Conservation (phyloP, 768 basidiomycete species). For the Leccinellum albellum region DNA sequence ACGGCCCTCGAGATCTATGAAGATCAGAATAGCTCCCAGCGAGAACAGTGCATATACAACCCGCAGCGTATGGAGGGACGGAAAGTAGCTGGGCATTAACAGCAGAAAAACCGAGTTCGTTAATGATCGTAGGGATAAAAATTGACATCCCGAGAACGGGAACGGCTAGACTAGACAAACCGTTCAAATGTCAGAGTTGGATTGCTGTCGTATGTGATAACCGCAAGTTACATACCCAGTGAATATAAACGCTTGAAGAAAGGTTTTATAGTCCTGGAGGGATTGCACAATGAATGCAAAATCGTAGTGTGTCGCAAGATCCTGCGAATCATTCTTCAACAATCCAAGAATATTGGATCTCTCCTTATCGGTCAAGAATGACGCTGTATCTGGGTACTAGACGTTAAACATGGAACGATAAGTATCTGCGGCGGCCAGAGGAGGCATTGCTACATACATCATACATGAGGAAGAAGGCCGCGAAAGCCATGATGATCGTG, state of each 20-base stretch:
- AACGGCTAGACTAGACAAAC: conserved; percentile 34
- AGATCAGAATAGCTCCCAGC: conserved; percentile 43
- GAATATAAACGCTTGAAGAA: conserved; percentile 34
- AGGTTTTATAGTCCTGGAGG: conserved; percentile 43
- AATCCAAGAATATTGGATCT: conserved; percentile 31
- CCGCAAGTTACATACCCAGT: conserved; percentile 32
- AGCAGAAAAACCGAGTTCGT: conserved; percentile 47
- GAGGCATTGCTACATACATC: conserved; percentile 33
- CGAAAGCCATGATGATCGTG: conserved; percentile 22
- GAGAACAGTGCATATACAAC: conserved; percentile 41
- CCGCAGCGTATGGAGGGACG: conserved; percentile 47
- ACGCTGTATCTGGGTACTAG: conserved; percentile 57
- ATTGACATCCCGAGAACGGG: conserved; percentile 46
- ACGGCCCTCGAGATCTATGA: conserved; percentile 44
- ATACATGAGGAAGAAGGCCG: conserved; percentile 48
- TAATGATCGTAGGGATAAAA: conserved; percentile 48
- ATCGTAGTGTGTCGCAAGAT: conserved; percentile 44
- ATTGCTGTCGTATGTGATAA: not conserved
- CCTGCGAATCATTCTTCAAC: conserved; percentile 42
- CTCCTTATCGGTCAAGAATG: conserved; percentile 48
- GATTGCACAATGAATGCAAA: conserved; percentile 48
- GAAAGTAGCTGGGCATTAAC: conserved; percentile 48
- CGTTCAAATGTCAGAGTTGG: not conserved
- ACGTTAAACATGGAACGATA: not conserved
- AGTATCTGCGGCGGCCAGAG: conserved; percentile 3